Percentiles rank a stretch among this genome's conserved stretches.
These are phyloP conservation scores for Coleophoma eucalyptorum DNA, from an alignment of 2,329 filamentous ascomycete genomes.

Conservation along the genomic window DNA sequence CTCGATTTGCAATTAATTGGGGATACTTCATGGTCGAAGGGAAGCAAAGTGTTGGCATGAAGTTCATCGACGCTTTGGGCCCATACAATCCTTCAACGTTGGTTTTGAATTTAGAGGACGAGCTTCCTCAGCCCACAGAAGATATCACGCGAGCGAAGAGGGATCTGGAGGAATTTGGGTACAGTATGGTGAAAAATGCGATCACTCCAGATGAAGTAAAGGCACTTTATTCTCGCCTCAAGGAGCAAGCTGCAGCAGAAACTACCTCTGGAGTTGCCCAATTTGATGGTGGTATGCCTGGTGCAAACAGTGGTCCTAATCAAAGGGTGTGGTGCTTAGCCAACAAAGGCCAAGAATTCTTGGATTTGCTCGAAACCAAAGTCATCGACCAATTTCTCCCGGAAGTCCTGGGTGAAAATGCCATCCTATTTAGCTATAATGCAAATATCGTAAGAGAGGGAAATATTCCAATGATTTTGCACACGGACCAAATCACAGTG, in stretches of 20 bases:
- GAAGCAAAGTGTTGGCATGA: conserved; percentile 19
- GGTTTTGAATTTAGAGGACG: conserved; percentile 8
- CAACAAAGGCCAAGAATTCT: conserved; percentile 24
- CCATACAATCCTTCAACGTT: conserved; percentile 15
- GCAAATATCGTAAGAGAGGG: conserved; percentile 27
- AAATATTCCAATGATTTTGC: conserved; percentile 22
- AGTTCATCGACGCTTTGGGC: conserved; percentile 21
- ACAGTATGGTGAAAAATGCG: conserved; percentile 23
- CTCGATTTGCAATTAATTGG: conserved; percentile 23
- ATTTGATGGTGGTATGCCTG: conserved; percentile 14
- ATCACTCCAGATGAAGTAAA: conserved; percentile 18
- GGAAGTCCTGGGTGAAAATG: conserved; percentile 25
- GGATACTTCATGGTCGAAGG: conserved; percentile 20
- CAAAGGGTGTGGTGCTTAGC: conserved; percentile 15
- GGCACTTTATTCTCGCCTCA: conserved; percentile 18
- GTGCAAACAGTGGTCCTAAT: conserved; percentile 5
- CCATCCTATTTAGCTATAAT: conserved; percentile 23
- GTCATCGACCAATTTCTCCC: conserved; percentile 23
- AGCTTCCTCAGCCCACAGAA: conserved; percentile 29
- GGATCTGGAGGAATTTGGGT: conserved; percentile 23
- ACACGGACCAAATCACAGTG: conserved; percentile 22
- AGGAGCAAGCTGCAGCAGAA: conserved; percentile 23
- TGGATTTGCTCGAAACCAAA: conserved; percentile 25
- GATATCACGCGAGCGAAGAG: conserved; percentile 24
- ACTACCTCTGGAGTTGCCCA: conserved; percentile 16